A percentile compares a stretch with the other conserved stretches of the same genome.
These are phyloP conservation scores for Austroboletus novae-zelandiae DNA, from an alignment of 1,284 basidiomycete species.

Conservation along the genomic window DNA sequence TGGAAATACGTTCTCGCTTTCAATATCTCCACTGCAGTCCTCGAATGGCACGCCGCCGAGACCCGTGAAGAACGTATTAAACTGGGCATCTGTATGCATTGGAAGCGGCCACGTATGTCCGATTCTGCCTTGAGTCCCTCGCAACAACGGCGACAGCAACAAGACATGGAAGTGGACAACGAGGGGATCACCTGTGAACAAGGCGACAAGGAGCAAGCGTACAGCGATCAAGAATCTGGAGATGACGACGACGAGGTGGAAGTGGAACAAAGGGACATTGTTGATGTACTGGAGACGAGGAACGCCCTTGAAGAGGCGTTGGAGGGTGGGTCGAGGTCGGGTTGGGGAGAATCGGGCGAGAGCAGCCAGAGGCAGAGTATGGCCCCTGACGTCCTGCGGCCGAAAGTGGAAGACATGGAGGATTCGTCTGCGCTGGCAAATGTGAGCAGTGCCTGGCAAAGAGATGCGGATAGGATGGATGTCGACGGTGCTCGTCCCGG, in stretches of 20 bases:
- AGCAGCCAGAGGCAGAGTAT: slow-evolving; percentile 32
- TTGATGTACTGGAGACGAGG: slow-evolving; percentile 57
- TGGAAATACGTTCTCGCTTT: slow-evolving; percentile 92
- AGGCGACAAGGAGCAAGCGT: slow-evolving; percentile 25
- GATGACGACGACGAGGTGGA: slow-evolving; percentile 63
- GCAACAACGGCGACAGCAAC: slow-evolving; percentile 28
- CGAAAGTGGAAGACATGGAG: slow-evolving; percentile 65
- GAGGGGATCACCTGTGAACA: slow-evolving; percentile 23
- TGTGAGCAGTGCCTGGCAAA: slow-evolving; percentile 23
- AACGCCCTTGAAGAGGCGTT: slow-evolving; percentile 51
- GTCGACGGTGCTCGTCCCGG: slow-evolving; percentile 28
- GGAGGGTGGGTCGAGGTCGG: slow-evolving; percentile 33
- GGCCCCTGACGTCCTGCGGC: slow-evolving; percentile 35
- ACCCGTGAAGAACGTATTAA: slow-evolving; percentile 61
- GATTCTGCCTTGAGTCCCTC: slow-evolving; percentile 11
- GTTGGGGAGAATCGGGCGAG: slow-evolving; percentile 30
- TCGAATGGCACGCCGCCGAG: slow-evolving; percentile 83
- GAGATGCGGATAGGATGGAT: slow-evolving; percentile 34
- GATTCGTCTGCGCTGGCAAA: slow-evolving; percentile 48
- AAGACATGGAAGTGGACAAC: slow-evolving; percentile 33
- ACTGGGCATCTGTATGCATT: slow-evolving; percentile 68
- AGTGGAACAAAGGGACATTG: slow-evolving; percentile 47
- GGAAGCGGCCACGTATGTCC: slow-evolving; percentile 48
- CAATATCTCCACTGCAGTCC: slow-evolving; percentile 79
- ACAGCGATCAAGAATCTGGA: slow-evolving; percentile 53